A percentile compares a stretch with the other conserved stretches of the same genome.
phyloP scores from a whole-genome alignment of 208 protist genomes.

The Naegleria fowleri region DNA sequence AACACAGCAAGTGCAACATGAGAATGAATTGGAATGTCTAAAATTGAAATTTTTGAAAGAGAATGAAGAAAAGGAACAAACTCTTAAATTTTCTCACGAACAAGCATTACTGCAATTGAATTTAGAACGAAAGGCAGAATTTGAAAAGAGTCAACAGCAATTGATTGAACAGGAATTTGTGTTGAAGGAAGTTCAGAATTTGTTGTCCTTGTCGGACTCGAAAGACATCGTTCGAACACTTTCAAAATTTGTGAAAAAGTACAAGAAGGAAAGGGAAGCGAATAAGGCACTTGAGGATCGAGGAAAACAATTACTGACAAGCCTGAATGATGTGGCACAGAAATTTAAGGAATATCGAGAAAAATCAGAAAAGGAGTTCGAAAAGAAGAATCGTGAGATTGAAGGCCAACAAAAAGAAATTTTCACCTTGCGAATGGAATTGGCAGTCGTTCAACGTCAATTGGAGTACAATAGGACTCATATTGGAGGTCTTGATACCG shows the following conservation, averaged over 20 bases:
- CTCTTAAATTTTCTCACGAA: background rate
- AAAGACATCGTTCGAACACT: background rate
- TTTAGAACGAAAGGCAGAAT: background rate
- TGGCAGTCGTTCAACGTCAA: background rate
- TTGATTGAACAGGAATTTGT: background rate
- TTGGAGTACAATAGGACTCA: constrained; percentile 5
- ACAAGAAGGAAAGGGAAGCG: background rate
- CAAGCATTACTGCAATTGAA: background rate
- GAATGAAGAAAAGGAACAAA: background rate
- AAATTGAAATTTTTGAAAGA: background rate
- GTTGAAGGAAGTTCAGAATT: background rate
- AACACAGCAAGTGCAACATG: background rate
- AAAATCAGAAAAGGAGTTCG: background rate
- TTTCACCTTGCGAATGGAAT: background rate
- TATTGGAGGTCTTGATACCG: background rate
- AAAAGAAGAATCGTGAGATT: background rate
- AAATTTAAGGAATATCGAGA: background rate
- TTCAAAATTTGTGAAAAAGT: background rate
- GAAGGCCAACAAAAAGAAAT: background rate
- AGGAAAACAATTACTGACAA: background rate
- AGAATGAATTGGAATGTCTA: background rate
- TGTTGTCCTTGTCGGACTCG: background rate
- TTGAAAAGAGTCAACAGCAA: background rate
- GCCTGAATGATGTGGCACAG: background rate
- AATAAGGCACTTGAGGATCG: background rate